Conservation (phyloP, 768 basidiomycete genomes). For the Pulveroboletus ravenelii region DNA sequence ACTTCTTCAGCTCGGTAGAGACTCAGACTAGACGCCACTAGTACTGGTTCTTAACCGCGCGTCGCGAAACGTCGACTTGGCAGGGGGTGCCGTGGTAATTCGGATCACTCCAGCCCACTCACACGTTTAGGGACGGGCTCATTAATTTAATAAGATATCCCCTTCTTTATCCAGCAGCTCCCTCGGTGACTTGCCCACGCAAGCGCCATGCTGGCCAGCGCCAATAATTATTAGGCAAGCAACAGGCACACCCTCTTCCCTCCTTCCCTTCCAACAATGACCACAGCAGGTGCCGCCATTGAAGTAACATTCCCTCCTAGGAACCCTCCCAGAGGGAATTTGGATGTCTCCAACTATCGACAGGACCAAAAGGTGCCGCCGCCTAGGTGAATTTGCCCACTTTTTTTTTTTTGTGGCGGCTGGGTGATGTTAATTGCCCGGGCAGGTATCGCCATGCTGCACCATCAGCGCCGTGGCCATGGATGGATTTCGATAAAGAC, state of each 20-base stretch:
- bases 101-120: neutral
- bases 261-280: constrained; percentile 7
- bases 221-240: constrained; percentile 4
- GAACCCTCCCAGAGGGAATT: neutral
- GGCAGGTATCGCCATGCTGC: constrained; percentile 36
- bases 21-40: no score
- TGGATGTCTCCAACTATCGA: constrained; percentile 13
- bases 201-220: constrained; percentile 1
- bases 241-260: neutral
- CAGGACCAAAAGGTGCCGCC: constrained; percentile 16
- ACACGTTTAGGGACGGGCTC: constrained; percentile 4
- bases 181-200: neutral
- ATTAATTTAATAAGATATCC: neutral
- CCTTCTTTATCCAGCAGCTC: neutral
- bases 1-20: no score
- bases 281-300: constrained; percentile 4
- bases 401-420: neutral
- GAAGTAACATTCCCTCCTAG: constrained; percentile 2
- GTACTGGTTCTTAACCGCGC: neutral
- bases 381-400: constrained; percentile 16
- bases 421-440: constrained; percentile 16
- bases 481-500: constrained; percentile 34
- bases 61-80: neutral
- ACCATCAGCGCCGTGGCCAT: constrained; percentile 41
- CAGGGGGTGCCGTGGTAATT: neutral